Conservation (phyloP, 2,329 filamentous ascomycete species). For the Talaromyces pinophilus region DNA sequence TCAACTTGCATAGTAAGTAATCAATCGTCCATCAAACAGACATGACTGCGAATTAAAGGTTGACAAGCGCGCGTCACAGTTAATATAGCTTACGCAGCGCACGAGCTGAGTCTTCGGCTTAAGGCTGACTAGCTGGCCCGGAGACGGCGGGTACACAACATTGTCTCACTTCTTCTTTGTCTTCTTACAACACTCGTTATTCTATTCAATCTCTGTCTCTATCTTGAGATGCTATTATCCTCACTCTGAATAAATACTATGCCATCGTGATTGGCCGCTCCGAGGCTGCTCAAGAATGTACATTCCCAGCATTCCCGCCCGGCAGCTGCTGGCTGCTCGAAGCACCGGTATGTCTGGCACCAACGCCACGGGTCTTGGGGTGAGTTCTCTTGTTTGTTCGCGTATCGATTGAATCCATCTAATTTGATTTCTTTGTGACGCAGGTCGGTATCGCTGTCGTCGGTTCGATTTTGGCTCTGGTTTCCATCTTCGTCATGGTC, state of each 20-base stretch:
- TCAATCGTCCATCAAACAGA: neutral
- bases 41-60: neutral
- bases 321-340: conserved; percentile 18
- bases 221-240: neutral
- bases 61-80: neutral
- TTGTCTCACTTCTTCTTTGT: conserved; percentile 4
- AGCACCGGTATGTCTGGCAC: conserved; percentile 3
- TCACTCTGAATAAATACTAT: conserved; percentile 1
- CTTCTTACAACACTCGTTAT: neutral
- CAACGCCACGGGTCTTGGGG: conserved; percentile 15
- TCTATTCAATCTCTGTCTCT: neutral
- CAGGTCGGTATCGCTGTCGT: conserved; percentile 36
- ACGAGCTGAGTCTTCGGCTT: neutral
- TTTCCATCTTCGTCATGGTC: conserved; percentile 39
- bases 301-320: conserved; percentile 17
- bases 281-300: conserved; percentile 21
- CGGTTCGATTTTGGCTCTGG: conserved; percentile 34
- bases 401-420: neutral
- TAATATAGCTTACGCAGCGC: neutral
- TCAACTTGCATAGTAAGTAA: neutral
- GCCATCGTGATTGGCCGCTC: conserved; percentile 13
- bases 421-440: neutral
- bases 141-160: conserved; percentile 13
- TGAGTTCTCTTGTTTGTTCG: conserved; percentile 7
- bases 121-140: conserved; percentile 16